phyloP scores from a whole-genome alignment of 106 monocot genomes.

The Allium fistulosum region DNA sequence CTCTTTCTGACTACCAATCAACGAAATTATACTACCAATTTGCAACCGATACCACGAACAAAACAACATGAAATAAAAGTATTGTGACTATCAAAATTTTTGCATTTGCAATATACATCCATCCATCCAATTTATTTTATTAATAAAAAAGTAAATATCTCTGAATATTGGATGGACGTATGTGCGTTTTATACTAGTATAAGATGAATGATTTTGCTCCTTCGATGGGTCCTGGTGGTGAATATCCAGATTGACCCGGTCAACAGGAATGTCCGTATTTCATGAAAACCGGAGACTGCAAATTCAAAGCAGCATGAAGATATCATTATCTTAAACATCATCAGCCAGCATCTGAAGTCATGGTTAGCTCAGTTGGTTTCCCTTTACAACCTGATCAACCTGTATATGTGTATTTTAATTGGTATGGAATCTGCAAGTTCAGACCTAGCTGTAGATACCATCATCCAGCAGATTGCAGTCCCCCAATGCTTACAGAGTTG shows the following conservation, averaged over 20 bases:
- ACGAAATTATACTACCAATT: too few relatives aligned
- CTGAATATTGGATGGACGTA: too few relatives aligned
- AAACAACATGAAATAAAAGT: too few relatives aligned
- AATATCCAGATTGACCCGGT: conserved; percentile 92
- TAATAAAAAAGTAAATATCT: too few relatives aligned
- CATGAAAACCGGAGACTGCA: conserved; percentile 96
- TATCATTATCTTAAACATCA: conserved; percentile 86
- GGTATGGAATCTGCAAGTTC: conserved; percentile 10
- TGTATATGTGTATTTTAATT: conserved; percentile 2
- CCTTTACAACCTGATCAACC: conserved; percentile 52
- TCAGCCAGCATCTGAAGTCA: conserved; percentile 62
- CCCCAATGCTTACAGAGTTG: background rate
- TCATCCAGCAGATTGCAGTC: conserved; percentile 3
- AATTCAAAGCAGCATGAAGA: conserved; percentile 82
- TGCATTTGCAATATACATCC: too few relatives aligned
- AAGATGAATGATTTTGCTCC: background rate
- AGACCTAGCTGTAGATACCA: conserved; percentile 6
- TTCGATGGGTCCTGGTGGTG: conserved; percentile 15
- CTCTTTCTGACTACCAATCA: too few relatives aligned
- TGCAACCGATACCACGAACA: too few relatives aligned
- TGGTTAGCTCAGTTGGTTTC: conserved; percentile 65
- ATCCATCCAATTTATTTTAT: too few relatives aligned
- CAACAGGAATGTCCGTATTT: conserved; percentile 90
- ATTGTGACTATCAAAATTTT: too few relatives aligned
- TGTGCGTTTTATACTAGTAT: too few relatives aligned